phyloP scores from a whole-genome alignment of 805 yeast genomes.

The Pichia cabralensis region DNA sequence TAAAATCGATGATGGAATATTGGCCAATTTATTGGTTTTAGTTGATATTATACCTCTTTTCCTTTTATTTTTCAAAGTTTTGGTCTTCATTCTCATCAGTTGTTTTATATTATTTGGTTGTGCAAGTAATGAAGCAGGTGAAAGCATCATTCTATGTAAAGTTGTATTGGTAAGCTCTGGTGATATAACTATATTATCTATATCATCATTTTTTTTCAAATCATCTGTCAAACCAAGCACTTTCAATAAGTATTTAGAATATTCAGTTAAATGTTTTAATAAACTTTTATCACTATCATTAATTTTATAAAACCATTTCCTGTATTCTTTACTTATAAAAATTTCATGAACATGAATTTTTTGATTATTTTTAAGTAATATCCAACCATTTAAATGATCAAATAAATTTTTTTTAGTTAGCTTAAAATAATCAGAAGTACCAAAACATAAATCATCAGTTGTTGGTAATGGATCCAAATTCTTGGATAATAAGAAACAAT shows the following conservation, averaged over 20 bases:
- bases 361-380: constrained; percentile 9
- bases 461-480: constrained; percentile 8
- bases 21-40: no score
- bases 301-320: constrained; percentile 7
- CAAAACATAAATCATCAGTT: constrained; percentile 8
- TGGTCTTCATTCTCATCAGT: constrained; percentile 5
- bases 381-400: constrained; percentile 11
- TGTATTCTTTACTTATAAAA: constrained; percentile 11
- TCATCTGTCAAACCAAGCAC: neutral
- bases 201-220: neutral
- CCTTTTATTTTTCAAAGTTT: neutral
- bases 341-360: constrained; percentile 26
- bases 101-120: constrained; percentile 5
- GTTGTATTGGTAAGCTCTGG: constrained; percentile 1
- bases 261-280: constrained; percentile 1
- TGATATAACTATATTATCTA: neutral
- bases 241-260: constrained; percentile 1
- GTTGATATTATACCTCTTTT: no score
- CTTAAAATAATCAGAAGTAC: constrained; percentile 5
- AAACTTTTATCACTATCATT: constrained; percentile 1
- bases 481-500: constrained; percentile 44
- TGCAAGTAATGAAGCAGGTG: constrained; percentile 5
- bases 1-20: no score
- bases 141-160: constrained; percentile 1
- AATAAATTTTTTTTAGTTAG: constrained; percentile 1